Percentiles rank a stretch among this genome's conserved stretches.
phyloP scores from a whole-genome alignment of 2,329 filamentous ascomycete genomes.

The Coccinonectria pachysandricola region DNA sequence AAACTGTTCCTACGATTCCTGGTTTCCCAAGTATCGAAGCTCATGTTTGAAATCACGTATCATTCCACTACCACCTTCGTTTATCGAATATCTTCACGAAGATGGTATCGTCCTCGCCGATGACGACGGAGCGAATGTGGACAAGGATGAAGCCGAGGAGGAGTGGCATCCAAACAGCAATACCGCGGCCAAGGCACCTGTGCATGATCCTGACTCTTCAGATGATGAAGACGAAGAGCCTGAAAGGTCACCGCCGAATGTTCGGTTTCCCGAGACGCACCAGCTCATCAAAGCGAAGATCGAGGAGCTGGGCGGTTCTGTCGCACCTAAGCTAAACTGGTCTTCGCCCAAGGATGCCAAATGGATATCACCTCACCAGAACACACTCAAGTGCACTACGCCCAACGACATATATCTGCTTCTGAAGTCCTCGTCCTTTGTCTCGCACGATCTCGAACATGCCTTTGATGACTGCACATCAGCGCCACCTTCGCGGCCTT shows the following conservation, averaged over 20 bases:
- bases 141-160: constrained; percentile 46
- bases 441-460: constrained; percentile 88
- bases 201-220: constrained; percentile 34
- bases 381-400: constrained; percentile 81
- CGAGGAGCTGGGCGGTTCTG: constrained; percentile 68
- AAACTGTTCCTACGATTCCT: constrained; percentile 87
- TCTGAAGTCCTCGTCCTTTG: constrained; percentile 87
- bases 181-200: constrained; percentile 16
- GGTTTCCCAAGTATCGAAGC: constrained; percentile 76
- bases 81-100: constrained; percentile 78
- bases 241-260: constrained; percentile 36
- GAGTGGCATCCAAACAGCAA: constrained; percentile 32
- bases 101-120: constrained; percentile 86
- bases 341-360: constrained; percentile 92
- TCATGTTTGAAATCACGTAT: constrained; percentile 79
- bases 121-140: constrained; percentile 45
- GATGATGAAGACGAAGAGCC: constrained; percentile 37
- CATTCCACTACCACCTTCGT: constrained; percentile 63
- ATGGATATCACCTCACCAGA: constrained; percentile 75
- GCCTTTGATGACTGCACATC: constrained; percentile 65
- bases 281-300: constrained; percentile 67
- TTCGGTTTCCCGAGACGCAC: constrained; percentile 63
- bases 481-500: constrained; percentile 31
- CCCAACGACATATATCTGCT: constrained; percentile 90
- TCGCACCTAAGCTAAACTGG: constrained; percentile 94